Evolutionary conservation across 306 rosid species (phyloP), one percentile per base, ranked within the genome.

Genomic region (Cucumis melo): DNA sequence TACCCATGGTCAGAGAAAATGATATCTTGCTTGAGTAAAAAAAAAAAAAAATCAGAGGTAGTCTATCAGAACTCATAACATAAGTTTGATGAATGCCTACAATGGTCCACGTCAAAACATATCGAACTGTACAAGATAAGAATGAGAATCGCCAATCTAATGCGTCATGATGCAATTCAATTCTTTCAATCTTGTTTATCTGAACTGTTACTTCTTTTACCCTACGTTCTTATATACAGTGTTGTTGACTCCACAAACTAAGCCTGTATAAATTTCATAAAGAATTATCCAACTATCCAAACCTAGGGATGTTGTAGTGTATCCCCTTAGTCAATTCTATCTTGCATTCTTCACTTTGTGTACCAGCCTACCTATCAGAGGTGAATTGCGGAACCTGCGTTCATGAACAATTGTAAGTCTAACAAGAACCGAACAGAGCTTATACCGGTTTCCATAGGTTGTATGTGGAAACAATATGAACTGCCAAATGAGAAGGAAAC

Each of bases 81-180:
- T 8, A 71, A 78, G 77, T 83, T 74, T 87, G 83, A 74, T 83
- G 66, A 80, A 74, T 81, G 65, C 83, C 68, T 78, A 80, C 84
- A 79, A 58, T 77, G 65, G 79, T 83, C 84, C 85, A 82, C 55
- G 89, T 80, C 80, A 80, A 82, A 87, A 83, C 86, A 83, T 83
- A 85, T 80, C 75, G 67, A 88, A 80, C 79, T 88, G 85, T 88
- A 89, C 92, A 87, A 82, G 86, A 80, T 74, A 89, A 75, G 78
- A 84, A 83, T 66, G 80, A 60, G 83, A 60, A 85, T 61, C 82
- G 76, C 84, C 77, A 78, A 36, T 76, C 83, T 67, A 58, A 81
- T 39, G 74, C 42, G 60, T 39, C 78, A 38, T 38, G 19, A 73
- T 21, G 71, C 86, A 61, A 32, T 72, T 75, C 78, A 71, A 46